Evolutionary conservation across 2,329 filamentous ascomycete genomes (phyloP).

Genomic region (Aspergillus latus): DNA sequence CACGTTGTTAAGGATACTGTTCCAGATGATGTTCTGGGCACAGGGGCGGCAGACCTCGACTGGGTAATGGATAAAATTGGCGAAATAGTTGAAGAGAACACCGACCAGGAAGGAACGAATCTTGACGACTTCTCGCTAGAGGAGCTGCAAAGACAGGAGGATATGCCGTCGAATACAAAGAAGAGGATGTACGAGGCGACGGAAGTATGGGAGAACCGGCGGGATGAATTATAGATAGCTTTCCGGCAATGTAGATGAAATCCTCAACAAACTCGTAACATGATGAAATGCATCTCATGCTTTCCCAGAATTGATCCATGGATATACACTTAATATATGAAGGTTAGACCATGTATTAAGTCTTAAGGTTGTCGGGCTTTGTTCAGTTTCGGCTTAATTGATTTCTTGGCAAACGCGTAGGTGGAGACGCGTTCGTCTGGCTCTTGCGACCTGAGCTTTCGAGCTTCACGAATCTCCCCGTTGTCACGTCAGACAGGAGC

Average conservation of each 20-base stretch:
- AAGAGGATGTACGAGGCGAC: conserved; percentile 51
- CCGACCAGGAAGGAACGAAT: conserved; percentile 27
- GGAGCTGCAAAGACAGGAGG: conserved; percentile 37
- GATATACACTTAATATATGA: too few species aligned
- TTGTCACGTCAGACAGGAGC: neutral
- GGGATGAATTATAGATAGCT: conserved; percentile 39
- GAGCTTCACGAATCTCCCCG: neutral
- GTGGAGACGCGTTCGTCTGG: conserved; percentile 27
- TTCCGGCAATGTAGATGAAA: neutral
- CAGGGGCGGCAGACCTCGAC: conserved; percentile 29
- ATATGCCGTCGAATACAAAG: conserved; percentile 46
- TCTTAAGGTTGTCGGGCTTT: too few species aligned
- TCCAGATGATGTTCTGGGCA: conserved; percentile 23
- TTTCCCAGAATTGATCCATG: too few species aligned
- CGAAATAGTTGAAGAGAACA: conserved; percentile 36
- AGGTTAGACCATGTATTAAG: too few species aligned
- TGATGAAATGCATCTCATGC: too few species aligned
- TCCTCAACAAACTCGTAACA: neutral
- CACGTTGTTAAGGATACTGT: conserved; percentile 20
- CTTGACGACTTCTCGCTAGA: conserved; percentile 39
- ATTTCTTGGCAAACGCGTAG: conserved; percentile 29
- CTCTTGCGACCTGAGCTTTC: conserved; percentile 8
- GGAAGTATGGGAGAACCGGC: conserved; percentile 32
- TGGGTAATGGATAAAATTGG: conserved; percentile 45
- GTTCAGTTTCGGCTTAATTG: conserved; percentile 19